phyloP scores from a whole-genome alignment of 176 grass and related monocot genomes.

The Puya raimondii region DNA sequence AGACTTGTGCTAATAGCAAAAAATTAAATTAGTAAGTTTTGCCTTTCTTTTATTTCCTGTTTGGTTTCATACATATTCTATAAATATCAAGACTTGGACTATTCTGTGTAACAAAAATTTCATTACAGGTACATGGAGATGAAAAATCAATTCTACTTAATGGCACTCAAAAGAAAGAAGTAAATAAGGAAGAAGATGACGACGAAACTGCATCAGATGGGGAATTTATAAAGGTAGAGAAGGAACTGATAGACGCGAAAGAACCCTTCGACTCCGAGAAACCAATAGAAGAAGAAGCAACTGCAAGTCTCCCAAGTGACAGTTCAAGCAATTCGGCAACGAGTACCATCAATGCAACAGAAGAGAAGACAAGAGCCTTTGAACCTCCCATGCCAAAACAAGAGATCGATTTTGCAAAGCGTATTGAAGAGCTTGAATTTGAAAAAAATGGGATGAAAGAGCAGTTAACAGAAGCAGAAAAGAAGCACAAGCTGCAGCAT shows the following conservation, averaged over 20 bases:
- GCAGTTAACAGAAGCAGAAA: slow-evolving; percentile 59
- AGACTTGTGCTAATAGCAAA: too few relatives aligned
- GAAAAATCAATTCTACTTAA: slow-evolving; percentile 33
- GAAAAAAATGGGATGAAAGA: slow-evolving; percentile 42
- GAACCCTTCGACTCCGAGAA: slow-evolving; percentile 24
- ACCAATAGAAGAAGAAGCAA: slow-evolving; percentile 20
- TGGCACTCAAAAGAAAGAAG: slow-evolving; percentile 28
- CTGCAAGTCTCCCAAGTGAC: not conserved
- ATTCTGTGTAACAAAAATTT: slow-evolving; percentile 19
- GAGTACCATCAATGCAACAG: slow-evolving; percentile 19
- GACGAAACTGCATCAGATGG: slow-evolving; percentile 65
- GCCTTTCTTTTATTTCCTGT: too few relatives aligned
- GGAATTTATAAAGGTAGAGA: slow-evolving; percentile 27
- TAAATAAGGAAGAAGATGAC: slow-evolving; percentile 53
- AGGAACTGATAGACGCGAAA: slow-evolving; percentile 55
- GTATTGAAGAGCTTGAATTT: slow-evolving; percentile 67
- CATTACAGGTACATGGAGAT: slow-evolving; percentile 31
- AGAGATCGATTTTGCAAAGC: slow-evolving; percentile 22
- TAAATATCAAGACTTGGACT: not conserved
- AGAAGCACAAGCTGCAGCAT: slow-evolving; percentile 48
- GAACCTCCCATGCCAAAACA: slow-evolving; percentile 37
- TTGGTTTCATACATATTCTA: too few relatives aligned
- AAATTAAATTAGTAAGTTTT: too few relatives aligned
- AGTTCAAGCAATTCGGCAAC: slow-evolving; percentile 7
- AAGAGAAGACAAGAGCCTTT: slow-evolving; percentile 20